Evolutionary conservation across 176 grass and related monocot genomes (phyloP), one percentile per base, ranked within the genome.

Genomic region (Echinochloa phyllopogon): DNA sequence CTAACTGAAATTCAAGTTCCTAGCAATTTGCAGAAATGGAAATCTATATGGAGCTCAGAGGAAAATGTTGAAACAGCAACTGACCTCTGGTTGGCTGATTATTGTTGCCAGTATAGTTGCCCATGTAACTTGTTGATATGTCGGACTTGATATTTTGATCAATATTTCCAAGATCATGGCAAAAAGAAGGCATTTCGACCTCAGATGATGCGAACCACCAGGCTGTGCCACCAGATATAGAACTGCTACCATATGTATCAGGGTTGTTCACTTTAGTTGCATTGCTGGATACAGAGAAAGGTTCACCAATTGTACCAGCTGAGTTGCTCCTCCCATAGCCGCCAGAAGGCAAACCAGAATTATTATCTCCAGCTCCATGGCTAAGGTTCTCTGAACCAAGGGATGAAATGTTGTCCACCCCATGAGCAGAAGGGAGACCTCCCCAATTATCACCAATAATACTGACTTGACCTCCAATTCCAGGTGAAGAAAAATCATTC

Each of bases 11-110:
- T 1, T 1, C 29, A 33, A 33, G 29, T 33, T 33, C 29, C 29
- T 33, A 33, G 29, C 29, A 33, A 33, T 33, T 8, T 8, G 71
- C 36, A 58, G 11, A 65, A 38, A 40, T 4, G 2, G 5, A 77
- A 65, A 63, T 53, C 3, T 55, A 67, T 69, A 23, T 48, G 14
- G 57, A 86, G 6, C 33, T 79, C 12, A 52, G 55, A 75, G 15
- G 18, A 85, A 77, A 57, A 89, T 82, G 65, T 39, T 76, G 52
- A 94, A 82, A 67, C 2, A 13, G 16, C 25, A 75, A 81, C 89
- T 91, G 50, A 95, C 91, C 91, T 91, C 83, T 91, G 82, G 79
- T 91, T 89, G 88, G 87, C 87, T 93, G 86, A 69, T 85, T 95
- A 67, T 90, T 87, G 83, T 78, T 88, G 82, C 88, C 88, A 93